Conservation (phyloP, 129 eudicot genomes). For the Tanacetum coccineum region DNA sequence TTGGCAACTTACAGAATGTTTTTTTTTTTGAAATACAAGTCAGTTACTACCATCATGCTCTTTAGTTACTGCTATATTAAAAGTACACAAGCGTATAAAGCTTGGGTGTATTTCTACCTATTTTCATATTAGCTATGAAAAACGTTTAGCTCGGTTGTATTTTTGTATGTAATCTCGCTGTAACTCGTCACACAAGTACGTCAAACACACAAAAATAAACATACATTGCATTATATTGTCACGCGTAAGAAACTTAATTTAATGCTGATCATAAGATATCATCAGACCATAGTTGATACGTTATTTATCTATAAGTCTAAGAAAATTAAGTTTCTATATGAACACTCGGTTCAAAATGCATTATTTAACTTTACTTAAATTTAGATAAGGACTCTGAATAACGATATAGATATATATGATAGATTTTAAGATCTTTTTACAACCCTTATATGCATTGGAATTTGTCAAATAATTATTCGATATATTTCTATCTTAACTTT, state of each 20-base stretch:
- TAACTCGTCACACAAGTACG: no score
- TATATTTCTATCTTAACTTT: not conserved
- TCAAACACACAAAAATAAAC: no score
- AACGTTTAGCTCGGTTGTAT: no score
- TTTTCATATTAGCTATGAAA: not conserved
- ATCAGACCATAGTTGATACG: no score
- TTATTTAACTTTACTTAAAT: no score
- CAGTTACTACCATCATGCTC: not conserved
- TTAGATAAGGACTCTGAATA: not conserved
- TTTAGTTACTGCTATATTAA: constrained; percentile 18
- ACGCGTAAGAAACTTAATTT: no score
- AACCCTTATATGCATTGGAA: not conserved
- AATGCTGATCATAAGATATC: no score
- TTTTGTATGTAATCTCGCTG: no score
- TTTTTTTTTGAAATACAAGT: constrained; percentile 3
- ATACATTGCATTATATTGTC: no score
- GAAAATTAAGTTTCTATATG: no score
- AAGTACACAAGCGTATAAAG: constrained; percentile 14
- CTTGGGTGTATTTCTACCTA: constrained; percentile 1
- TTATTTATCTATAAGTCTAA: no score
- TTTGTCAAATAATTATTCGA: not conserved
- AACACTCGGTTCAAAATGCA: no score
- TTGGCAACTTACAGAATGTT: constrained; percentile 10
- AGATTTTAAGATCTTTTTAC: not conserved
- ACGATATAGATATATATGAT: not conserved